Conservation (phyloP, 2,329 filamentous ascomycete genomes). For the Epichloe gansuensis region DNA sequence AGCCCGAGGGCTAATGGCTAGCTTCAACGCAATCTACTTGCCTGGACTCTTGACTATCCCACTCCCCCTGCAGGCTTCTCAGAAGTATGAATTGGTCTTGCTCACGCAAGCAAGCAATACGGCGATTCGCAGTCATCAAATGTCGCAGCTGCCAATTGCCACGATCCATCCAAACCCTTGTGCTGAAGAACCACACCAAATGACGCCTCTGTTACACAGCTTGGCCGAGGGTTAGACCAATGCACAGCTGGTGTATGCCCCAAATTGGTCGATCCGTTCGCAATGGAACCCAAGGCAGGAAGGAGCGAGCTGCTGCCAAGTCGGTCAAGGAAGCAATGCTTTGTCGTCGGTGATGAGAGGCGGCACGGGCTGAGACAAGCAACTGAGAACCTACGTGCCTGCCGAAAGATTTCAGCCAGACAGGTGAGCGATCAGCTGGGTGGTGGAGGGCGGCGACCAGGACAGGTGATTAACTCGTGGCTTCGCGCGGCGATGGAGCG, state of each 20-base stretch:
- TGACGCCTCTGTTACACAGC: constrained; percentile 20
- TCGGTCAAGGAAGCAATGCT: constrained; percentile 1
- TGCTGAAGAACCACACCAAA: constrained; percentile 21
- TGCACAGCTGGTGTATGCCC: constrained; percentile 20
- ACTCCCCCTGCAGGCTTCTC: constrained; percentile 3
- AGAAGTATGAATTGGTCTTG: not conserved
- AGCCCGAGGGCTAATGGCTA: constrained; percentile 11
- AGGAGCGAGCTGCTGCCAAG: not conserved
- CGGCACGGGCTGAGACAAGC: constrained; percentile 2
- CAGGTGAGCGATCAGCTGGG: not conserved
- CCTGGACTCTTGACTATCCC: not conserved
- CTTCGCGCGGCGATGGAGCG: constrained; percentile 12
- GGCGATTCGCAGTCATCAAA: constrained; percentile 10
- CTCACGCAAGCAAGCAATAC: constrained; percentile 18
- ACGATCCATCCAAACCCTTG: constrained; percentile 16
- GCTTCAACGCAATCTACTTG: not conserved
- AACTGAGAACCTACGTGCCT: not conserved
- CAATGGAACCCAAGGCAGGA: not conserved
- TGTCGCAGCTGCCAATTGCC: constrained; percentile 2
- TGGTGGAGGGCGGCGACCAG: constrained; percentile 2
- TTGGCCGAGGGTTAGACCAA: constrained; percentile 14
- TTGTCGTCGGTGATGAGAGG: not conserved
- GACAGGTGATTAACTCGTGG: constrained; percentile 12
- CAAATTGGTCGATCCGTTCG: not conserved
- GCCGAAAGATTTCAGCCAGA: not conserved